Evolutionary conservation across 768 basidiomycete species (phyloP), one percentile per base, ranked within the genome.

Genomic region (Mycena venus): DNA sequence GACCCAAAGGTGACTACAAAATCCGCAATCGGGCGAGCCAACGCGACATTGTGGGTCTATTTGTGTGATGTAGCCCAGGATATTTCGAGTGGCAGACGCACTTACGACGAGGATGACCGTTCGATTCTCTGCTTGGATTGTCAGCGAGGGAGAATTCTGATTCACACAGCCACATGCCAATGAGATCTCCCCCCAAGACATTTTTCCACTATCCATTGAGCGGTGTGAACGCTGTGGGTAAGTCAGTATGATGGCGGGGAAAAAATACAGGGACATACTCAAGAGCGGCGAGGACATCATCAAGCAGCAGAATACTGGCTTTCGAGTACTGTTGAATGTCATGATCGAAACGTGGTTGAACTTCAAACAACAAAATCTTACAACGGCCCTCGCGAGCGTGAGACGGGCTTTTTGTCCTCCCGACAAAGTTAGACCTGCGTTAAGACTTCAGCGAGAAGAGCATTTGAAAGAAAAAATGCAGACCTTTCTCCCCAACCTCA

Each of bases 201-300:
- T 61, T 89, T 85, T 44, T 89, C 86, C 40, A 90, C 86, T 68
- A 91, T 89, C 82, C 83, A 89, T 63, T 86, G 84, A 10, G 88
- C 83, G 1, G 90, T 91, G 68, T 90, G 86, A 10, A 90, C 88
- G 74, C 73, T 74, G 59, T 4, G 2, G 21, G 32, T 1, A 23
- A 25, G 15, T 61, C 12, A 69, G 9, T 34, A 85, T 3, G 1
- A 34, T 34, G 7, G n/a, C 4, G 36, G 12, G 25, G 29, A 17
- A 23, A 15, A 3, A 12, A 21, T 14, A 25, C 3, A 38, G 9
- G 12, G 14, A 74, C 77, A 15, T 64, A 75, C 79, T 80, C 79
- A 12, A 93, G 81, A 3, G 92, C 92, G 23, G 90, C 91, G 27
- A 93, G 82, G 11, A 94, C 89, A 78, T 95, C 94, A 76, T 96